Evolutionary conservation across 2,329 filamentous ascomycete species (phyloP).

Genomic region (Beauveria sp.): DNA sequence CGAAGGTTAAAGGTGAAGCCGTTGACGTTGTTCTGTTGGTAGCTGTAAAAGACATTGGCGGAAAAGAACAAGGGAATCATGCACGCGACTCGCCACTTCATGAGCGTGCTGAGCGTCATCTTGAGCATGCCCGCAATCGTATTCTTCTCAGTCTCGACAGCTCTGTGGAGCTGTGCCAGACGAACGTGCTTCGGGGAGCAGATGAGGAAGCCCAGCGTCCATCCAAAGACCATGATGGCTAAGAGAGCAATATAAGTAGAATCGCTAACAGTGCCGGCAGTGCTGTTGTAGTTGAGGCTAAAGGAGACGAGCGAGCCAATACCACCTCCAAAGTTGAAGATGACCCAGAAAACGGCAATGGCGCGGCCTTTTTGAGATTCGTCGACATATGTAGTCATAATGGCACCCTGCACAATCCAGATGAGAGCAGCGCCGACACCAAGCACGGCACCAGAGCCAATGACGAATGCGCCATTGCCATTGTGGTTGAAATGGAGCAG

Average conservation of each 20-base stretch:
- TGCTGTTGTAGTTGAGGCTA: conserved; percentile 34
- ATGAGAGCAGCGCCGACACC: conserved; percentile 37
- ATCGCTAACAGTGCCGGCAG: conserved; percentile 35
- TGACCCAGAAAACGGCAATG: conserved; percentile 36
- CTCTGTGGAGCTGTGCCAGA: conserved; percentile 27
- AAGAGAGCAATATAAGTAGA: conserved; percentile 43
- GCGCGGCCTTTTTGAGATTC: conserved; percentile 35
- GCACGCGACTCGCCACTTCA: conserved; percentile 37
- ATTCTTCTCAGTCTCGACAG: conserved; percentile 31
- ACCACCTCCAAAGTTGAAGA: conserved; percentile 37
- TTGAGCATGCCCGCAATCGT: conserved; percentile 27
- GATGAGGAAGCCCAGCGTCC: conserved; percentile 37
- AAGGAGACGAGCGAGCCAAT: conserved; percentile 37
- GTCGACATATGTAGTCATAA: conserved; percentile 38
- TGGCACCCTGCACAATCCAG: conserved; percentile 39
- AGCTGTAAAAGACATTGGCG: conserved; percentile 49
- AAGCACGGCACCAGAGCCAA: conserved; percentile 35
- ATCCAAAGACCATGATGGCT: conserved; percentile 41
- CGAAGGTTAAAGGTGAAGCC: conserved; percentile 46
- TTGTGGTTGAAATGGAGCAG: conserved; percentile 34
- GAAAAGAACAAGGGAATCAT: conserved; percentile 48
- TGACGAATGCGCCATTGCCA: conserved; percentile 34
- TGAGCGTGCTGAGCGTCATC: conserved; percentile 29
- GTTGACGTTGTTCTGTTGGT: conserved; percentile 50
- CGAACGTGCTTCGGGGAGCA: conserved; percentile 38